Conservation (phyloP, 2,329 filamentous ascomycete species). For the Trichophyton mentagrophytes region DNA sequence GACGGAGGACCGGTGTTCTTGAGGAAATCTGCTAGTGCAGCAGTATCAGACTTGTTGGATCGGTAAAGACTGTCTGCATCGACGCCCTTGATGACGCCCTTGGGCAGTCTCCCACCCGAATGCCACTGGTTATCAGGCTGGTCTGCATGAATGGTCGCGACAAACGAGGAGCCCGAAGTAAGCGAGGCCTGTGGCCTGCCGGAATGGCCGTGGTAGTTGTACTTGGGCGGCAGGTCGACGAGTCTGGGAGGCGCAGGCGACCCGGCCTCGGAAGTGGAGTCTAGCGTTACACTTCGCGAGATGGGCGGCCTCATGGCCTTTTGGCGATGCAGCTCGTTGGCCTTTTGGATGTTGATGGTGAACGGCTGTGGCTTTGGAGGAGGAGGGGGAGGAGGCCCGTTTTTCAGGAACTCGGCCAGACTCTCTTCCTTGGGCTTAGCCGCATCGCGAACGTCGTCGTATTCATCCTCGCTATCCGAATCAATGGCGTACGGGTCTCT, state of each 20-base stretch:
- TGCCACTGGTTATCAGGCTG: background rate
- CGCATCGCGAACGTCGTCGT: conserved; percentile 40
- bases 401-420: conserved; percentile 37
- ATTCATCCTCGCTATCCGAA: conserved; percentile 53
- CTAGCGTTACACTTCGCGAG: conserved; percentile 22
- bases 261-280: conserved; percentile 17
- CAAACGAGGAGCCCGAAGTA: conserved; percentile 20
- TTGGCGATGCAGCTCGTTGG: conserved; percentile 11
- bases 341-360: conserved; percentile 14
- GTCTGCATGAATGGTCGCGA: conserved; percentile 1
- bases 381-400: conserved; percentile 30
- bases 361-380: conserved; percentile 23
- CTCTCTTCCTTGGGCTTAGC: conserved; percentile 32
- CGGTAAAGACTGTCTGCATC: conserved; percentile 14
- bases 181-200: conserved; percentile 9
- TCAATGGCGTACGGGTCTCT: conserved; percentile 93
- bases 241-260: conserved; percentile 21
- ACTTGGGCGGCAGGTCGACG: background rate
- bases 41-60: conserved; percentile 35
- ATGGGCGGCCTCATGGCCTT: conserved; percentile 25
- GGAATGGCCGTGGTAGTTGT: background rate
- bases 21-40: conserved; percentile 61
- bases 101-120: background rate
- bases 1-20: conserved; percentile 52
- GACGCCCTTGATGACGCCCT: background rate